phyloP scores from a whole-genome alignment of 129 eudicot genomes.

The Helianthus annuus region HanXRQr2.0-SUNRISE NC_035436.2:165130839-165131338 shows the following conservation, averaged over 20 bases:
- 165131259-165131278: slow-evolving; percentile 75
- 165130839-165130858: slow-evolving; percentile 50
- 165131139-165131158: slow-evolving; percentile 58
- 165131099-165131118: slow-evolving; percentile 9
- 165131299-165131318: slow-evolving; percentile 73
- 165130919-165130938: slow-evolving; percentile 58
- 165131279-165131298: slow-evolving; percentile 79
- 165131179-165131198: slow-evolving; percentile 48
- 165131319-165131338: slow-evolving; percentile 68
- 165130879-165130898: slow-evolving; percentile 73
- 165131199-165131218: slow-evolving; percentile 62
- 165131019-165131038: slow-evolving; percentile 58
- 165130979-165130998: slow-evolving; percentile 72
- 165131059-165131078: slow-evolving; percentile 33
- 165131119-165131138: slow-evolving; percentile 21
- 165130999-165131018: slow-evolving; percentile 66
- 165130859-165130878: slow-evolving; percentile 73
- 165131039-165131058: slow-evolving; percentile 79
- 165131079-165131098: not conserved
- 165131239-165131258: slow-evolving; percentile 78
- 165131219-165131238: slow-evolving; percentile 42
- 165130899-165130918: slow-evolving; percentile 58
- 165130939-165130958: slow-evolving; percentile 61
- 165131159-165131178: slow-evolving; percentile 55
- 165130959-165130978: slow-evolving; percentile 79